A percentile compares a stretch with the other conserved stretches of the same genome.
phyloP scores from a whole-genome alignment of 768 basidiomycete species.

The Termitomyces eurrhizus region DNA sequence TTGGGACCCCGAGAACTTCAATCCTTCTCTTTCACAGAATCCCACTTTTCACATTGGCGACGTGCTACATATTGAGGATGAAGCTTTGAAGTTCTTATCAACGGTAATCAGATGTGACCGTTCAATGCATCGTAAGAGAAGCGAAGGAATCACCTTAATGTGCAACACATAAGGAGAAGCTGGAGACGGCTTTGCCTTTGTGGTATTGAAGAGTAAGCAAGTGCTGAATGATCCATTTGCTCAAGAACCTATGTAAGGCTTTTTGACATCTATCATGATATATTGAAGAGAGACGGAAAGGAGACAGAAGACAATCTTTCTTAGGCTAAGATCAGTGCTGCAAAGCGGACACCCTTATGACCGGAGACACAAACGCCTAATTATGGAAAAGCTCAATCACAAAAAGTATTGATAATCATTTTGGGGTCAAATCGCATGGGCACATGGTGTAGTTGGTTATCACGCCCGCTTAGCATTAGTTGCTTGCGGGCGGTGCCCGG shows the following conservation, averaged over 20 bases:
- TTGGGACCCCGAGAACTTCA: background rate
- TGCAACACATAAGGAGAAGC: background rate
- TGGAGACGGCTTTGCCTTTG: background rate
- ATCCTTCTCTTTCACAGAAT: background rate
- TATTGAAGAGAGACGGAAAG: background rate
- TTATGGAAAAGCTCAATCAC: no score
- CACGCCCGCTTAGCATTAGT: background rate
- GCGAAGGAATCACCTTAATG: background rate
- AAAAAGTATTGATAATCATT: no score
- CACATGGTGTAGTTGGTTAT: background rate
- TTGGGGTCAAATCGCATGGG: background rate
- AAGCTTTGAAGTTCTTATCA: background rate
- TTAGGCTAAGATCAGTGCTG: background rate
- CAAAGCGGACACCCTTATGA: background rate
- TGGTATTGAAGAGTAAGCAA: background rate
- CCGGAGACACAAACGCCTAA: no score
- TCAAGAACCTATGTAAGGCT: background rate
- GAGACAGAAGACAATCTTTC: background rate
- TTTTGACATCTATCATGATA: background rate
- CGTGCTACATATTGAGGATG: background rate
- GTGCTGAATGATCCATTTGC: background rate
- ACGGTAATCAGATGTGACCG: background rate
- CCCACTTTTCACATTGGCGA: background rate
- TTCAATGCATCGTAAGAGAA: background rate
- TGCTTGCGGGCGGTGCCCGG: background rate